Base-by-base conservation (phyloP, 108 stramenopile species). In the Heterococcus sp. region DNA sequence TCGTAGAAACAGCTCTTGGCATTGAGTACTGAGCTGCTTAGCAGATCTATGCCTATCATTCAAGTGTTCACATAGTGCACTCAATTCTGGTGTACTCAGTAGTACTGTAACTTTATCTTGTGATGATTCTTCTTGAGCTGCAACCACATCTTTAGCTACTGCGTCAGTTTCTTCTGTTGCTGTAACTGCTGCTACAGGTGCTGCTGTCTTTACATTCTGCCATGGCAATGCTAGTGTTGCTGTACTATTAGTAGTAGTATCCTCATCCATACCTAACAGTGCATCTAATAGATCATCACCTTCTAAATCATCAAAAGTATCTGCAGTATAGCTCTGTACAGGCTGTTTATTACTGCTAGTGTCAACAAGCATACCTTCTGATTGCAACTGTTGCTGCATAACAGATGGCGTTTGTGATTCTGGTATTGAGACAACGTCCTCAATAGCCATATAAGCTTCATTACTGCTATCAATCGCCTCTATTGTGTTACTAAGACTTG, bases 401-500 rank as follows among this genome's bases (percentile, higher is more conserved):
- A 58, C 14, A 8, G 46, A 58, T 58, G 46, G 46, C 46, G 21
- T 21, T 21, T 58, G 46, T 21, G 46, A 58, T 21, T 8, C 46
- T 21, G 46, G 46, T 58, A 58, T 58, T 21, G 46, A 21, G 14
- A 58, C 46, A 21, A 8, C 46, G 46, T 8, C 46, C 46, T 8
- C 70, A 35, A 1, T 37, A 29, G 70, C 70, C 28, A 1, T 1
- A n/a, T 0, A 8, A 80, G 73, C 1, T 75, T 38, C 4, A 74
- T 82, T 14, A 92, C 74, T 91, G 89, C 68, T 89, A 88, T 1
- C 86, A 82, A 69, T 91, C 91, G 32, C 91, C 92, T 1, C 75
- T 68, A 2, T 86, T 77, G 65, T 82, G 84, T 32, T 76, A 84
- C 29, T 90, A 28, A 96, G 90, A 27, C 92, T 91, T 33, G 97